These are phyloP conservation scores for Penicillium sp. DNA, from an alignment of 2,329 filamentous ascomycete genomes.

Conservation along the genomic window DNA sequence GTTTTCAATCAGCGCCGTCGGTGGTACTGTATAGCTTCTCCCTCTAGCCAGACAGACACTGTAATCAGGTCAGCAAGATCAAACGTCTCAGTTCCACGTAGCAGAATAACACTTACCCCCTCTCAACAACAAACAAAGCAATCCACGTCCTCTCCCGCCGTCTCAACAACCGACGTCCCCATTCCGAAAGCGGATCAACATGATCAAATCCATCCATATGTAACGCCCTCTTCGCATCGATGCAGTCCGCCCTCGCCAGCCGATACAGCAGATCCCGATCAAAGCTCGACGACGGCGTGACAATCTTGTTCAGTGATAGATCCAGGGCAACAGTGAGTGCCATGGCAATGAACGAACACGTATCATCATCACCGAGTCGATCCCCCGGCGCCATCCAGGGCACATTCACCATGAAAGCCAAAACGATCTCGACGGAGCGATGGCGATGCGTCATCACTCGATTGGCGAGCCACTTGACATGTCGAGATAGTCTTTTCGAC, in stretches of 20 bases:
- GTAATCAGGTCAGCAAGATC: not conserved
- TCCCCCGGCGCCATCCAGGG: constrained; percentile 68
- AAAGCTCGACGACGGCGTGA: constrained; percentile 60
- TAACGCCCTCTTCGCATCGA: constrained; percentile 66
- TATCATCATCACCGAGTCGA: constrained; percentile 64
- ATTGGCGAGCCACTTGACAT: constrained; percentile 66
- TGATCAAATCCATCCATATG: constrained; percentile 70
- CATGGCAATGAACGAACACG: constrained; percentile 71
- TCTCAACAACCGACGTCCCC: constrained; percentile 65
- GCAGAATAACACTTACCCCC: constrained; percentile 61
- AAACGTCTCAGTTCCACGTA: too few species aligned
- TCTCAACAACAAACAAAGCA: constrained; percentile 71
- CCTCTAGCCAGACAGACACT: constrained; percentile 72
- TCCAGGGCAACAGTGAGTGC: constrained; percentile 72
- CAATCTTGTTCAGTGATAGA: constrained; percentile 70
- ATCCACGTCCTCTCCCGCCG: constrained; percentile 72
- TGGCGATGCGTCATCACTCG: constrained; percentile 65
- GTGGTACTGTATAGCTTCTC: constrained; percentile 69
- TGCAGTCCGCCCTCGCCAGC: not conserved
- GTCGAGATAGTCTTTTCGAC: constrained; percentile 67
- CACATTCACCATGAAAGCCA: constrained; percentile 76
- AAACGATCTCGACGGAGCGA: constrained; percentile 73
- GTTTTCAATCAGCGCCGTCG: constrained; percentile 67
- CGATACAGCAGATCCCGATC: constrained; percentile 59
- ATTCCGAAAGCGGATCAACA: constrained; percentile 63